A percentile compares a stretch with the other conserved stretches of the same genome.
These are phyloP conservation scores for Colletotrichum paranaense DNA, from an alignment of 2,329 filamentous ascomycete species.

Conservation along the genomic window DNA sequence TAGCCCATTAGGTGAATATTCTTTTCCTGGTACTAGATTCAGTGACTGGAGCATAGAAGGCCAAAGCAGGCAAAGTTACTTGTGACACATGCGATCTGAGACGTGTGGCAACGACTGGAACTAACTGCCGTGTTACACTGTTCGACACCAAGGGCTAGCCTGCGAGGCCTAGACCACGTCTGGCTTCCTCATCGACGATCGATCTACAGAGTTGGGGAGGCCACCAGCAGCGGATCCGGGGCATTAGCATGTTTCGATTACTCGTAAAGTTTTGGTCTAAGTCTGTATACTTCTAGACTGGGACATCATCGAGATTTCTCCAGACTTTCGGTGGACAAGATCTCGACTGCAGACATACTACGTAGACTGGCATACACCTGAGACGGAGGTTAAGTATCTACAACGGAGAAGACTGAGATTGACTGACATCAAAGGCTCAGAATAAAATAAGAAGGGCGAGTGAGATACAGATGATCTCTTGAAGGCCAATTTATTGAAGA, in stretches of 20 bases:
- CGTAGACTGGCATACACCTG: too few species aligned
- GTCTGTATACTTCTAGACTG: background rate
- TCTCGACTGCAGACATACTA: too few species aligned
- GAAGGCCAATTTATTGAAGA: background rate
- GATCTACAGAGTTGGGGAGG: background rate
- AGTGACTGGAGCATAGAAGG: too few species aligned
- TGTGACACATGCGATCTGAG: background rate
- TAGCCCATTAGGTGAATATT: too few species aligned
- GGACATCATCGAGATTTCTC: background rate
- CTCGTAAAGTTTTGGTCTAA: background rate
- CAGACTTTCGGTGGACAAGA: background rate
- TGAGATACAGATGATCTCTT: background rate
- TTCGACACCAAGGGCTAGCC: too few species aligned
- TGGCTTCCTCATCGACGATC: background rate
- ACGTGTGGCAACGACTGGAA: background rate
- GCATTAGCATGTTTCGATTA: background rate
- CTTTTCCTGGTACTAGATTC: too few species aligned
- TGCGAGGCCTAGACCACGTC: background rate
- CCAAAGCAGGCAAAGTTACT: background rate
- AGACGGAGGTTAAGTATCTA: too few species aligned
- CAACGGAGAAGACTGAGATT: background rate
- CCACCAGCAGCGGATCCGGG: too few species aligned
- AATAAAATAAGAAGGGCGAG: background rate
- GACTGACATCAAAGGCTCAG: background rate
- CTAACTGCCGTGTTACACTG: background rate